A percentile compares a stretch with the other conserved stretches of the same genome.
Evolutionary conservation across 306 rosid genomes (phyloP).

Genomic region (Vicia faba): DNA sequence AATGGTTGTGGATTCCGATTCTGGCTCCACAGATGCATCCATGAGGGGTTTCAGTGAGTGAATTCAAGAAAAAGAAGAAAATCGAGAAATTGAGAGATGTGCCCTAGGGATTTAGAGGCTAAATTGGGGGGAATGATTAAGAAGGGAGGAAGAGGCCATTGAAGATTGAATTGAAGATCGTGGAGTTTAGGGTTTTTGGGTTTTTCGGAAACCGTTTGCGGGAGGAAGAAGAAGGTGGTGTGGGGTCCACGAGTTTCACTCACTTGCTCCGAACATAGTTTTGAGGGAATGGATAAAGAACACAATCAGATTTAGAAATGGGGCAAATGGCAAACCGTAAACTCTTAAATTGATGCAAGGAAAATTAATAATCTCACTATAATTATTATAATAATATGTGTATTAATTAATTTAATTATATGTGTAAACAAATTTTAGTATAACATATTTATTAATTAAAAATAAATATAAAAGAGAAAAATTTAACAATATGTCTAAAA

Average conservation of each 20-base stretch:
- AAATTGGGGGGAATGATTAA: not conserved
- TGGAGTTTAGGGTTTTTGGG: slow-evolving; percentile 40
- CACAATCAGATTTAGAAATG: too few relatives aligned
- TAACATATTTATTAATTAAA: too few relatives aligned
- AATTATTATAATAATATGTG: too few relatives aligned
- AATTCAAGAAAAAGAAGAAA: slow-evolving; percentile 26
- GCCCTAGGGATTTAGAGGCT: not conserved
- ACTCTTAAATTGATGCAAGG: too few relatives aligned
- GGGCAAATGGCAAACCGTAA: too few relatives aligned
- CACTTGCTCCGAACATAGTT: too few relatives aligned
- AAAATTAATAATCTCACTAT: too few relatives aligned
- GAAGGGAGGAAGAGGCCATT: not conserved
- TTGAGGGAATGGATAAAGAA: too few relatives aligned
- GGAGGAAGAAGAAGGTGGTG: slow-evolving; percentile 7
- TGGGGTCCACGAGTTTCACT: slow-evolving; percentile 29
- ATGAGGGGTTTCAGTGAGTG: slow-evolving; percentile 33
- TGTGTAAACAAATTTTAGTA: too few relatives aligned
- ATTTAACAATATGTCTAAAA: too few relatives aligned
- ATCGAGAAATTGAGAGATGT: not conserved
- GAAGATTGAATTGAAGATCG: not conserved
- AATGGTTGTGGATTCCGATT: slow-evolving; percentile 43
- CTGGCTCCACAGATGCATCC: slow-evolving; percentile 51
- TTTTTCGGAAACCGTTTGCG: not conserved
- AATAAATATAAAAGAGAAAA: too few relatives aligned
- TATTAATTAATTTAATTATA: too few relatives aligned